Evolutionary conservation across 208 protist genomes (phyloP), one percentile per base, ranked within the genome.

Genomic region (Kentomonas sorsogonicus): DNA sequence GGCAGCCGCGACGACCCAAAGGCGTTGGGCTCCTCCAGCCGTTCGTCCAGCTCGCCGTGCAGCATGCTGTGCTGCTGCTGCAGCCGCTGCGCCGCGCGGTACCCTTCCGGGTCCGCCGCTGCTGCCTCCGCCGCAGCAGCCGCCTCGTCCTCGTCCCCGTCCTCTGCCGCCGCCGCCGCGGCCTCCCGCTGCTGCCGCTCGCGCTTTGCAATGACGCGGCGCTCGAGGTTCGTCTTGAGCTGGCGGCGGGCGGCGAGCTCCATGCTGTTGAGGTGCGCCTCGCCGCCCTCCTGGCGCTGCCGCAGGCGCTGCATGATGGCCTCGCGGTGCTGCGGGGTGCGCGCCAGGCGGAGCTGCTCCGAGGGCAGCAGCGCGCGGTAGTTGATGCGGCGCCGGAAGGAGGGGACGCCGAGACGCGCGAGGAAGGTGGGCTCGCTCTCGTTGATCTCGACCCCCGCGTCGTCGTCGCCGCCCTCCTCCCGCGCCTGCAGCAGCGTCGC

Each of bases 341-440:
- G 77, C 23, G 81, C 84, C 22, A 83, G 63, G 33, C 79, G 77
- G 26, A 94, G 72, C 66, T 80, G 78, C 71, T 94, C 72, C 50
- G 87, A 87, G 4, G 87, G 87, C 44, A 94, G 59, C 16, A 78
- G 60, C 7, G 77, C 71, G 33, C 82, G 81, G 69, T 92, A 94
- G 66, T 94, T 94, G 62, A 94, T 75, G 44, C 68, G 66, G 20
- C 67, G 66, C 11, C 79, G 72, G 46, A 80, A 68, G 16, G 78
- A 81, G 48, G 77, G 64, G 18, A 89, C 55, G 27, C 83, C 83
- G 41, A 85, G 34, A 36, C 73, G 69, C 33, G 74, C 64, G 56
- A 95, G 63, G 51, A 95, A 95, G 27, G 51, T 57, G 18, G 88
- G 84, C 63, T 95, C 80, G 54, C 74, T 78, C 48, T 92, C 84